These are phyloP conservation scores for Wickerhamiella bombiphila DNA, from an alignment of 805 yeast species.

Conservation along the genomic window DNA sequence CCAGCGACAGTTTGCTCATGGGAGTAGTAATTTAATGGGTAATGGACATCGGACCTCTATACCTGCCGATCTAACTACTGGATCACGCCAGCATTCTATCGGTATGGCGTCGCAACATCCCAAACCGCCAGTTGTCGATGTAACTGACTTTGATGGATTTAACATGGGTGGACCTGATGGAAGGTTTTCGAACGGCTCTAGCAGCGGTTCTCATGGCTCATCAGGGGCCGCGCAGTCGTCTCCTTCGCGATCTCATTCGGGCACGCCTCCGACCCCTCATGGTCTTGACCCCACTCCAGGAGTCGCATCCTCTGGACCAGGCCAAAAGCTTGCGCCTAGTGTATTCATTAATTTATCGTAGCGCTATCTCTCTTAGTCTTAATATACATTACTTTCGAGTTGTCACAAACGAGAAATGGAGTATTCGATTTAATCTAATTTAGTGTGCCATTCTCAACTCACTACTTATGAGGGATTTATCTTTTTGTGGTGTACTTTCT, in stretches of 20 bases:
- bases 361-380: neutral
- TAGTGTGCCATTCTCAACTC: too few species aligned
- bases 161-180: neutral
- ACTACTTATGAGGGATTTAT: too few species aligned
- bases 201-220: constrained; percentile 9
- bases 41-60: neutral
- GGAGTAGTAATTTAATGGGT: neutral
- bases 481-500: too few species aligned
- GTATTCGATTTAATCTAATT: too few species aligned
- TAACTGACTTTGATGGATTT: neutral
- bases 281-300: neutral
- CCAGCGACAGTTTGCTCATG: constrained; percentile 3
- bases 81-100: neutral
- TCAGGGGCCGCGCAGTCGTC: neutral
- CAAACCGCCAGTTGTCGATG: neutral
- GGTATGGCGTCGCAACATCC: neutral
- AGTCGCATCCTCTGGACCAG: too few species aligned
- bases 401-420: too few species aligned
- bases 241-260: constrained; percentile 6
- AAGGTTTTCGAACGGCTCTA: constrained; percentile 4
- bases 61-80: neutral
- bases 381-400: too few species aligned
- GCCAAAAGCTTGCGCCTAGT: neutral
- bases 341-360: neutral
- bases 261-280: constrained; percentile 15